Base-by-base conservation (phyloP, 345 rosid genomes). In the Nasturtium officinale region DNA sequence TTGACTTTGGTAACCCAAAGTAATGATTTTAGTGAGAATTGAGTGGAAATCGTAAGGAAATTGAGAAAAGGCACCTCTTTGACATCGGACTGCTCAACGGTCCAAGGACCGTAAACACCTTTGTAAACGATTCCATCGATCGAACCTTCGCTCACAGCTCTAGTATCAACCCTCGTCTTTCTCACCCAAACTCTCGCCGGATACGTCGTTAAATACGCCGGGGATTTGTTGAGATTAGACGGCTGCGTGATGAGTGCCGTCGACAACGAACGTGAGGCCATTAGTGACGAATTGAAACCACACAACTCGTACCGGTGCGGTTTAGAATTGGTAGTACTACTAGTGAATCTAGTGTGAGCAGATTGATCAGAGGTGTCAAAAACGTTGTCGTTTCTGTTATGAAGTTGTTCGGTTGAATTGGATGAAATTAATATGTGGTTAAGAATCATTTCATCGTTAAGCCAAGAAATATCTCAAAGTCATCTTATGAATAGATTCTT, bases 21-120 rank as follows among this genome's bases (percentile, higher is more conserved):
- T 5, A 55, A 47, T 7, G 40, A 26, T 17, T 16, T 32, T 23
- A 56, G 57, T 26, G 8, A 5, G 6, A 37, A 26, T 5, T 23
- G 16, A 13, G 23, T 0, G 17, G n/a, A 21, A 38, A 12, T 16
- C 1, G 47, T 16, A 21, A 52, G 45, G 45, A 20, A 37, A 1
- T 10, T 40, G 9, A 40, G 12, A 32, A 23, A 58, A 20, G 2
- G 40, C 55, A 93, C 98, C 96, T 95, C 99, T 69, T 83, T 82
- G 11, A 95, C 93, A 79, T 95, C 97, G 48, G 94, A 76, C 17
- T 83, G 61, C 11, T 95, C 96, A 37, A 95, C 79, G 50, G 86
- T 85, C 99, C 99, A 95, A 30, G 87, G 88, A 45, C 99, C 96
- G 66, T 86, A 95, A 43, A 65, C 79, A 25, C 97, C 99, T 62